Conservation (phyloP, 345 rosid genomes). For the Mercurialis annua region DNA sequence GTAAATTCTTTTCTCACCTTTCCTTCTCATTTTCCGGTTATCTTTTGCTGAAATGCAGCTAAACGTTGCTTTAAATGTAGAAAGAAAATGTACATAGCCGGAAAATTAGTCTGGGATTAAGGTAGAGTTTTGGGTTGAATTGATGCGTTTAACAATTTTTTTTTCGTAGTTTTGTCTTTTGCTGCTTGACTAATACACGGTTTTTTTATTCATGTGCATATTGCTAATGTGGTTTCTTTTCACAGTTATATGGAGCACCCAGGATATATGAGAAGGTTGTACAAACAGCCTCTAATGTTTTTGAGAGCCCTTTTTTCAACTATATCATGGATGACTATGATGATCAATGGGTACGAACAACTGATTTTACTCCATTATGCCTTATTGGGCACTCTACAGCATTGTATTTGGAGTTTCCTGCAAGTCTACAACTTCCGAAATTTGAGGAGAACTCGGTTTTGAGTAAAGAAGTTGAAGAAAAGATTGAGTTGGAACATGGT, state of each 20-base stretch:
- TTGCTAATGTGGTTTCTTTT: constrained; percentile 2
- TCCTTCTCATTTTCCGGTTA: no score
- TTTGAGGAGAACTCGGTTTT: constrained; percentile 36
- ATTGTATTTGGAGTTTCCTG: constrained; percentile 43
- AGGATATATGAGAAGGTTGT: constrained; percentile 42
- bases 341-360: constrained; percentile 48
- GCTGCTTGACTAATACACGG: no score
- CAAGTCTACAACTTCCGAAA: constrained; percentile 28
- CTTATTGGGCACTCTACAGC: constrained; percentile 52
- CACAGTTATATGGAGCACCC: constrained; percentile 62
- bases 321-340: constrained; percentile 39
- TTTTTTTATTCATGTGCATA: neutral
- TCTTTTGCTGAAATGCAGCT: no score
- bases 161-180: neutral
- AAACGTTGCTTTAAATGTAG: no score
- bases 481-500: constrained; percentile 31
- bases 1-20: no score
- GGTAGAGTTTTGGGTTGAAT: no score
- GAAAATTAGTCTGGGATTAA: no score
- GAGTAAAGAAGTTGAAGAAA: constrained; percentile 33
- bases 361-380: constrained; percentile 45
- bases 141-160: constrained; percentile 1
- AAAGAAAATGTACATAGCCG: no score
- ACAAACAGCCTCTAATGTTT: constrained; percentile 16
- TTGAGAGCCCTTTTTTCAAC: constrained; percentile 32